These are phyloP conservation scores for Zygosaccharomyces bailii DNA, from an alignment of 805 yeast genomes.

Conservation along the genomic window DNA sequence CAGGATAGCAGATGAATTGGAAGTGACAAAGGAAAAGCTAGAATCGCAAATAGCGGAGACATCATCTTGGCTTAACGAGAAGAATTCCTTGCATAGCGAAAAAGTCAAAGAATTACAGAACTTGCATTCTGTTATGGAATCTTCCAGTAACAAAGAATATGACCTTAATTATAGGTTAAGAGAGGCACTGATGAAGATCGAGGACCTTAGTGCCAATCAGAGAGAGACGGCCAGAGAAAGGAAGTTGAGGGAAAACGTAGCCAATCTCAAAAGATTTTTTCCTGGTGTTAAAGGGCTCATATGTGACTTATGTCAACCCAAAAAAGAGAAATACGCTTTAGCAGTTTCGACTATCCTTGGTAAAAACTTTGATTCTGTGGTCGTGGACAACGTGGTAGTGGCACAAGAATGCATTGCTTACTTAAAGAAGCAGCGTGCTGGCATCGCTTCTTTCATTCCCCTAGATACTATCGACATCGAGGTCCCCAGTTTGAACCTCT, in stretches of 20 bases:
- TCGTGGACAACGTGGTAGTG: conserved; percentile 68
- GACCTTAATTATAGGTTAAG: conserved; percentile 63
- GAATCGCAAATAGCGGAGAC: conserved; percentile 33
- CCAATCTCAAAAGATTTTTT: conserved; percentile 63
- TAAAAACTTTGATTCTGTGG: conserved; percentile 70
- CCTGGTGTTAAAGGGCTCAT: conserved; percentile 85
- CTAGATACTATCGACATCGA: conserved; percentile 71
- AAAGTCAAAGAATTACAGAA: conserved; percentile 37
- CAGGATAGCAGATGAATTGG: conserved; percentile 36
- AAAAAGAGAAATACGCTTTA: conserved; percentile 62
- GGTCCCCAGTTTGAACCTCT: conserved; percentile 44
- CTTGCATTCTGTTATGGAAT: conserved; percentile 40
- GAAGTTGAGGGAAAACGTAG: conserved; percentile 67
- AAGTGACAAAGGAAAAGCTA: conserved; percentile 33
- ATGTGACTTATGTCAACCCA: conserved; percentile 74
- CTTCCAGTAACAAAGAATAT: conserved; percentile 46
- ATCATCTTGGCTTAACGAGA: conserved; percentile 38
- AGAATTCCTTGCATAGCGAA: conserved; percentile 32
- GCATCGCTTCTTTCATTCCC: conserved; percentile 85
- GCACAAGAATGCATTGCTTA: conserved; percentile 77
- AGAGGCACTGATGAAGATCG: conserved; percentile 55
- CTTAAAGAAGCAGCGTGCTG: conserved; percentile 79
- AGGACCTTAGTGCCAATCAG: conserved; percentile 70
- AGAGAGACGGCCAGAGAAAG: conserved; percentile 72
- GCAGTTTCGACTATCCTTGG: conserved; percentile 81